Base-by-base conservation (phyloP, 2,329 filamentous ascomycete species). In the Aureobasidium sp. region DNA sequence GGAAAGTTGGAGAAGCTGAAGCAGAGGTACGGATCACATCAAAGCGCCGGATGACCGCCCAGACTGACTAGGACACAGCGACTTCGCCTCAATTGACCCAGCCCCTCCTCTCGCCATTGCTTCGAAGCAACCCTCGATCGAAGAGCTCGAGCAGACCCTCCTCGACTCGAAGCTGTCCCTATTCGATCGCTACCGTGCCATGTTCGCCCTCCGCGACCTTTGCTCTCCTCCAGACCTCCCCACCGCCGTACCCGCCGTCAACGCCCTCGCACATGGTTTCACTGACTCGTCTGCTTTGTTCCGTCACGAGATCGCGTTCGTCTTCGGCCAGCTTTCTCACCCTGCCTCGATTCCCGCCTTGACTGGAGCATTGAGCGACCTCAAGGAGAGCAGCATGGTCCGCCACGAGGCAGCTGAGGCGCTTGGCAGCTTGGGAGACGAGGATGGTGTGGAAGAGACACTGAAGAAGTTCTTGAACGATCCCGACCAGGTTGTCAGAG, bases 371-470 rank as follows among this genome's bases (percentile, higher is more conserved):
- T 79, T 99, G 63, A 88, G 88, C 69, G 82, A 99, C 73, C 78
- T 83, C 53, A 80, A 89, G 61, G 94, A 99, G 77, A 88, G 85
- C 29, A 91, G 92, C 70, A 99, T 99, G 94, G 94, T 99, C 61
- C 87, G 94, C 61, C 94, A 99, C 72, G 94, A 99, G 77, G 95
- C 94, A 53, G 94, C 95, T 1, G 94, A 99, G 78, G 94, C 94
- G 27, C 84, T 99, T 30, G 94, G 94, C 30, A 96, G 92, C 70
- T 81, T 99, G 36, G 95, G 94, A 29, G 91, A 96, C 27, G 92
- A 97, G 75, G 88, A 91, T 50, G 93, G 93, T 25, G 94, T 99
- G 13, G 92, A 97, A 72, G 90, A 91, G 61, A 88, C 85, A 4
- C 74, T 99, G 70, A 90, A 85, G 76, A 82, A 80, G 65, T 97